These are phyloP conservation scores for Fusarium coicis DNA, from an alignment of 2,329 filamentous ascomycete genomes.

Conservation along the genomic window DNA sequence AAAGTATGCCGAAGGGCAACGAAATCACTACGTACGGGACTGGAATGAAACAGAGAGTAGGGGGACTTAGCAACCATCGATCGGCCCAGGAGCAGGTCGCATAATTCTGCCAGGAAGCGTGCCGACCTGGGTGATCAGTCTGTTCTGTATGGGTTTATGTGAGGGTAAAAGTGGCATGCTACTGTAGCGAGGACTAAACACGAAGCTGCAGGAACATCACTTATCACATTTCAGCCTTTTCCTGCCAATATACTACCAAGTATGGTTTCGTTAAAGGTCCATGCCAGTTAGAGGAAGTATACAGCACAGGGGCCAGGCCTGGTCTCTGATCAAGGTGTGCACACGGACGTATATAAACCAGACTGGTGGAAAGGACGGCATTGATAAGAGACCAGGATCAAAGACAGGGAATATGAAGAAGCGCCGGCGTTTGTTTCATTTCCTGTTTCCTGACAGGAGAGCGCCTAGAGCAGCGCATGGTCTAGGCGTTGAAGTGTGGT, in stretches of 20 bases:
- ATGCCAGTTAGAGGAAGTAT: constrained; percentile 13
- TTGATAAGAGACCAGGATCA: constrained; percentile 28
- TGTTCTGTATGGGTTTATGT: constrained; percentile 11
- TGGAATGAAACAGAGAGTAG: constrained; percentile 27
- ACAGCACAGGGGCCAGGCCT: constrained; percentile 6
- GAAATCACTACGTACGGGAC: neutral
- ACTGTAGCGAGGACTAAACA: constrained; percentile 6
- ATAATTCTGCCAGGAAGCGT: constrained; percentile 22
- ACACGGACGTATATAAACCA: constrained; percentile 1
- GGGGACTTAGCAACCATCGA: constrained; percentile 33
- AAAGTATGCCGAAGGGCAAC: constrained; percentile 16
- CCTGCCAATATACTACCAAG: constrained; percentile 3
- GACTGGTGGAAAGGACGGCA: constrained; percentile 18
- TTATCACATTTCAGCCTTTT: constrained; percentile 36
- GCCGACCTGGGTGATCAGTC: constrained; percentile 22
- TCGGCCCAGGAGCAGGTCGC: constrained; percentile 28
- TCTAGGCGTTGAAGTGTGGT: constrained; percentile 19
- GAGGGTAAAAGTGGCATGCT: constrained; percentile 19
- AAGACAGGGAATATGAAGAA: constrained; percentile 31
- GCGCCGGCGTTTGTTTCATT: constrained; percentile 46
- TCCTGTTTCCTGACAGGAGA: constrained; percentile 42
- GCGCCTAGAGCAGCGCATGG: constrained; percentile 36
- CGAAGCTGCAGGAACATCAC: constrained; percentile 34
- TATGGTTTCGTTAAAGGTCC: constrained; percentile 13
- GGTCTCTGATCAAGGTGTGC: constrained; percentile 2